Percentiles rank a stretch among this genome's conserved stretches.
Conservation (phyloP, 768 basidiomycete species). For the Phanerodontia chrysosporium region DNA sequence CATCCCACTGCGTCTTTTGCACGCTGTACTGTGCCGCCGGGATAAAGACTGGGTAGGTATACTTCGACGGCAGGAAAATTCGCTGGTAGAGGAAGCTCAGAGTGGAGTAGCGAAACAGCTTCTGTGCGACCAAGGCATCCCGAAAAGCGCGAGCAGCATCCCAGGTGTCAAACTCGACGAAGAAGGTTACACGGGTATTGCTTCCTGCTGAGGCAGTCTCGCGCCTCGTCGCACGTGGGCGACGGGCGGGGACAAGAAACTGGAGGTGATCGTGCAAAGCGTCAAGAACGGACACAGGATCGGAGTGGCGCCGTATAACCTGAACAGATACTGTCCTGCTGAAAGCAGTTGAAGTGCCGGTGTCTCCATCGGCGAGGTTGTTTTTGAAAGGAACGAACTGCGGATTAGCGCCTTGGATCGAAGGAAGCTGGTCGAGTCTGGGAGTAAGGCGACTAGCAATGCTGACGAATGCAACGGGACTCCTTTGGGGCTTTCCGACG, state of each 20-base stretch:
- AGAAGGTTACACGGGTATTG: not conserved
- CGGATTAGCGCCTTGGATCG: not conserved
- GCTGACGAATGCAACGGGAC: slow-evolving; percentile 39
- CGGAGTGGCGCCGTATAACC: not conserved
- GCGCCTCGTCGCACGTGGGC: not conserved
- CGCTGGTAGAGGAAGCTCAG: not conserved
- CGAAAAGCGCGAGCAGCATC: slow-evolving; percentile 32
- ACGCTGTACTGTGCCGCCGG: slow-evolving; percentile 6
- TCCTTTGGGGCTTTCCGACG: slow-evolving; percentile 24
- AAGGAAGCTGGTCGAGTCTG: slow-evolving; percentile 27
- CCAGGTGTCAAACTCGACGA: slow-evolving; percentile 34
- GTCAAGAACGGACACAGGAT: not conserved
- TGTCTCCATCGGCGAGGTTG: slow-evolving; percentile 18
- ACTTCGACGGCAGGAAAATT: not conserved
- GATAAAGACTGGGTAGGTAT: slow-evolving; percentile 23
- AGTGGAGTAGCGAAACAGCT: not conserved
- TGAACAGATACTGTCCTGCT: slow-evolving; percentile 13
- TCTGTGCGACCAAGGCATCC: too few relatives aligned
- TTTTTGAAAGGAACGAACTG: not conserved
- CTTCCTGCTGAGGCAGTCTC: not conserved
- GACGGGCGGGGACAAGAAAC: not conserved
- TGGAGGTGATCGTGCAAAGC: not conserved
- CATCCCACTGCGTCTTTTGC: slow-evolving; percentile 5
- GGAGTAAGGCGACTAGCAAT: slow-evolving; percentile 38
- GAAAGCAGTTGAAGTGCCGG: slow-evolving; percentile 50